Base-by-base conservation (phyloP, 495 filamentous ascomycete genomes). In the Aspergillus incahuasiensis region DNA sequence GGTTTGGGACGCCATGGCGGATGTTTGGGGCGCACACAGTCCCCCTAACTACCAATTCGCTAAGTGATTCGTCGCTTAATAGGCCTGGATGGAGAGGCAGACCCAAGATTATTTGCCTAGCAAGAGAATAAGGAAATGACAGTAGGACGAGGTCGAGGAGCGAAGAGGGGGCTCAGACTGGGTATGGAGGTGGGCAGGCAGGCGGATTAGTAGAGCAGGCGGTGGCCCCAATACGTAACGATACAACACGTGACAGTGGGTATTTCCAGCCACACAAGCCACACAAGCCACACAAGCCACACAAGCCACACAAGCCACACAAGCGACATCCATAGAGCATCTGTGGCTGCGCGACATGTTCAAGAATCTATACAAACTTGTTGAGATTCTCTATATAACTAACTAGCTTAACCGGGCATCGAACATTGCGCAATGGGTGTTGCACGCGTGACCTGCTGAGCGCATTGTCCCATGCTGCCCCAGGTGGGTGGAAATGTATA, bases 1-100 rank as follows among this genome's bases (percentile, higher is more conserved):
- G 68, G 94, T 97, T 86, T 97, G 91, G 78, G 85, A 86, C 62
- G 94, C 90, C 94, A 98, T 98, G 67, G 66, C 68, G 66, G 63
- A 60, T 55, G 63, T 48, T 39, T 57, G 60, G 56, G 60, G 52
- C 54, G 56, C 63, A 49, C 62, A 57, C 58, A 46, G 48, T 57
- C 50, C 59, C 62, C 58, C 50, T 64, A 42, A 52, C 34, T 59
- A 57, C 39, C 35, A 56, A 55, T 55, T 54, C 43, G 35, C 21
- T 19, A 16, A 53, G 32, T 25, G 20, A 28, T 32, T 1, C 6
- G 22, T 22, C 11, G 20, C 3, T 44, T 22, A 30, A 18, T 39
- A 56, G 54, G 47, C 25, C 55, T 50, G 40, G 25, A 57, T 42
- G 24, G n/a, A 45, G 45, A 25, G 34, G 49, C 40, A 47, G 39